phyloP scores from a whole-genome alignment of 805 yeast genomes.

The Kazachstania viticola region DNA sequence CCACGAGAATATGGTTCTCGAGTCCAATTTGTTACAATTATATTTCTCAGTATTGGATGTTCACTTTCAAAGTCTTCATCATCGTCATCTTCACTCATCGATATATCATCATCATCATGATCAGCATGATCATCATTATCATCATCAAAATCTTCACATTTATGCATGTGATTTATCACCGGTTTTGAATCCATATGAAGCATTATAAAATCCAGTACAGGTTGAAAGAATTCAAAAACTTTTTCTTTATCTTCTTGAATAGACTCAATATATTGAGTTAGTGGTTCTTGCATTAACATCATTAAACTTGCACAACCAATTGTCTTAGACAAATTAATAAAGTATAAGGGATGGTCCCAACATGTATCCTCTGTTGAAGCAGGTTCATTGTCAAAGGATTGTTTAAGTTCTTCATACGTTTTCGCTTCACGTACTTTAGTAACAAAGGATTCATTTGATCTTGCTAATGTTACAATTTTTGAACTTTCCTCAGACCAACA shows the following conservation, averaged over 20 bases:
- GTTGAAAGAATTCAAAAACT: conserved; percentile 50
- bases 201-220: conserved; percentile 28
- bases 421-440: conserved; percentile 11
- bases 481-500: conserved; percentile 53
- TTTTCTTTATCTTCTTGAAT: conserved; percentile 37
- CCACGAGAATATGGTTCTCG: conserved; percentile 69
- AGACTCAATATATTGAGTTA: conserved; percentile 48
- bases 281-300: conserved; percentile 59
- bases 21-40: conserved; percentile 64
- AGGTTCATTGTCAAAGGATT: conserved; percentile 4
- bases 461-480: conserved; percentile 36
- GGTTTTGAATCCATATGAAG: conserved; percentile 8
- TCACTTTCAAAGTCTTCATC: neutral
- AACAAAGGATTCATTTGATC: conserved; percentile 11
- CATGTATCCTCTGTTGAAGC: conserved; percentile 18
- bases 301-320: conserved; percentile 42
- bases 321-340: conserved; percentile 49
- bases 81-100: no score
- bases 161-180: conserved; percentile 3
- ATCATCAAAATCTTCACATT: neutral
- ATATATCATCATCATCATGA: no score
- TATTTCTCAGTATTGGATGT: conserved; percentile 30
- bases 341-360: conserved; percentile 49
- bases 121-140: conserved; percentile 1
- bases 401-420: conserved; percentile 9